phyloP scores from a whole-genome alignment of 148 eudicot species.

The Rhododendron griersonianum region DNA sequence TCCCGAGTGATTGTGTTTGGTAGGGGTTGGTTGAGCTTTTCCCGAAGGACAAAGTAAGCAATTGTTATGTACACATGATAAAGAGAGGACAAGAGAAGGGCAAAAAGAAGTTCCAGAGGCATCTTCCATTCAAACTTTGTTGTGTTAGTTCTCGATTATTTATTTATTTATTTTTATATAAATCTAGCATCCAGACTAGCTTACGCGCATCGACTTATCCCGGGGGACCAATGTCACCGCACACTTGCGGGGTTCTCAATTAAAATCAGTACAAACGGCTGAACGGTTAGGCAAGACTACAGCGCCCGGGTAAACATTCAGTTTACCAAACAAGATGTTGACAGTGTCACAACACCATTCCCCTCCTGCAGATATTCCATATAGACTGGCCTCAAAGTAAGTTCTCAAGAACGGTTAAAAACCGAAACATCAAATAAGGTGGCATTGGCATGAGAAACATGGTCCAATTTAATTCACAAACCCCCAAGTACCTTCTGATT shows the following conservation, averaged over 20 bases:
- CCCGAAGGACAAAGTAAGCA: not conserved
- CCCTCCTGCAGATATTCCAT: too few relatives aligned
- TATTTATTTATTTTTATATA: too few relatives aligned
- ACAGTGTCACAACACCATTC: too few relatives aligned
- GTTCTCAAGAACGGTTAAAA: not conserved
- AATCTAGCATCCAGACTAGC: too few relatives aligned
- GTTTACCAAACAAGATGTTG: too few relatives aligned
- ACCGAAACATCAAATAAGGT: not conserved
- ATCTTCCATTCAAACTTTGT: not conserved
- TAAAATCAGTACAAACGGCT: too few relatives aligned
- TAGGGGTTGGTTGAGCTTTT: slow-evolving; percentile 8
- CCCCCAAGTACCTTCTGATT: slow-evolving; percentile 19
- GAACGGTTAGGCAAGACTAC: too few relatives aligned
- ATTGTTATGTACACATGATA: not conserved
- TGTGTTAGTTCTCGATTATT: not conserved
- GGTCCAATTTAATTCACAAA: slow-evolving; percentile 4
- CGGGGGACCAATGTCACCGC: not conserved
- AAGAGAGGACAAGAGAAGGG: not conserved
- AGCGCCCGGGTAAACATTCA: too few relatives aligned
- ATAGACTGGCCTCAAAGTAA: not conserved
- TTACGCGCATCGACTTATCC: not conserved
- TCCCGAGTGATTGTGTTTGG: not conserved
- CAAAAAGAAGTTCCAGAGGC: not conserved
- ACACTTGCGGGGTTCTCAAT: not conserved
- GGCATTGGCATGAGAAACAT: slow-evolving; percentile 10